A percentile compares a stretch with the other conserved stretches of the same genome.
These are phyloP conservation scores for Apophysomyces ossiformis DNA, from an alignment of 371 early-diverging fungal species.

Conservation along the genomic window DNA sequence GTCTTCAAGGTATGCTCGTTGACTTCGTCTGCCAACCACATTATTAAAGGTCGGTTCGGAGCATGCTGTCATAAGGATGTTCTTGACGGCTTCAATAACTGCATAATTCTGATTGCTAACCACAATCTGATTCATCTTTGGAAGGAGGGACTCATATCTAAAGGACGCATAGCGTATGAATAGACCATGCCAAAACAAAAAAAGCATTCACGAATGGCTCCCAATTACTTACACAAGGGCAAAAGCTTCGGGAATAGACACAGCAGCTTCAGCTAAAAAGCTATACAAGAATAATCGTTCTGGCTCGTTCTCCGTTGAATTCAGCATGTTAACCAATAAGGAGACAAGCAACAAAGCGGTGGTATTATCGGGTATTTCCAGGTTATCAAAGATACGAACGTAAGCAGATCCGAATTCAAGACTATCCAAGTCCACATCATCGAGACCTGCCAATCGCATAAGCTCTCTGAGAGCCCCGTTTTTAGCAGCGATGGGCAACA, in stretches of 20 bases:
- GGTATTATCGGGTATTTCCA: conserved; percentile 72
- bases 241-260: conserved; percentile 76
- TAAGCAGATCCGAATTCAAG: conserved; percentile 56
- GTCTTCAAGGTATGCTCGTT: conserved; percentile 61
- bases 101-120: conserved; percentile 71
- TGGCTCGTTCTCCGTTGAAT: conserved; percentile 82
- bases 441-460: conserved; percentile 63
- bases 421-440: conserved; percentile 55
- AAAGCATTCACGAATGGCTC: too few relatives aligned
- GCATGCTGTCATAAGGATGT: conserved; percentile 74
- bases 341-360: conserved; percentile 77
- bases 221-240: conserved; percentile 67
- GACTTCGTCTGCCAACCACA: conserved; percentile 46
- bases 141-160: conserved; percentile 74
- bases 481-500: conserved; percentile 73
- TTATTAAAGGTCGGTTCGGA: conserved; percentile 60
- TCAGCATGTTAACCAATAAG: conserved; percentile 79
- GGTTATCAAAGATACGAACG: conserved; percentile 68
- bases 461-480: conserved; percentile 66
- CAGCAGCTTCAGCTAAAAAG: conserved; percentile 80
- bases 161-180: background rate
- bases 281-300: conserved; percentile 85
- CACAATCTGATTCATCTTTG: conserved; percentile 80
- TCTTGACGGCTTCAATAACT: conserved; percentile 75
- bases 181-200: background rate